Evolutionary conservation across 225 moss, liverwort and hornwort species (phyloP).

Genomic region (Takakia lepidozioides): DNA sequence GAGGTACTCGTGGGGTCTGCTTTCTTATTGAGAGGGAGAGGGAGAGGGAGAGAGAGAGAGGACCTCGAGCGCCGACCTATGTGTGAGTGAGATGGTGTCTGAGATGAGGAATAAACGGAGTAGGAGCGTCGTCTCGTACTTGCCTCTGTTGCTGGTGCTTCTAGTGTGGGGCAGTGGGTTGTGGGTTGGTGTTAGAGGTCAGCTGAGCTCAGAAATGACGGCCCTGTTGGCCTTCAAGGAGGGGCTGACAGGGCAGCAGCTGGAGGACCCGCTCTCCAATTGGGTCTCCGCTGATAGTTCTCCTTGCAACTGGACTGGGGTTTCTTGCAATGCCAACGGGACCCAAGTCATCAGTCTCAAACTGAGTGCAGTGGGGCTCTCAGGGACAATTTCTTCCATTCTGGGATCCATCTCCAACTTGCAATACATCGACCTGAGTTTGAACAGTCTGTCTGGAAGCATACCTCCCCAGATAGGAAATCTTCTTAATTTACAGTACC

Average conservation of each 20-base stretch:
- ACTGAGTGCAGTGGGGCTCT: conserved; percentile 13
- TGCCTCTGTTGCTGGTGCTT: too few relatives aligned
- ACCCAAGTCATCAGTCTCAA: conserved; percentile 21
- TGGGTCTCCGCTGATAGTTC: conserved; percentile 14
- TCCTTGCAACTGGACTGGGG: conserved; percentile 53
- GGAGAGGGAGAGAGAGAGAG: too few relatives aligned
- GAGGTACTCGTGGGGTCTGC: too few relatives aligned
- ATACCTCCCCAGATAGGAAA: conserved; percentile 27
- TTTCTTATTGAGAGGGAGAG: too few relatives aligned
- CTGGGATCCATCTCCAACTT: conserved; percentile 39
- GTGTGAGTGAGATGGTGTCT: too few relatives aligned
- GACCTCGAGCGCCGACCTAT: too few relatives aligned
- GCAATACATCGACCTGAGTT: conserved; percentile 42
- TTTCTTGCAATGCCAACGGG: conserved; percentile 27
- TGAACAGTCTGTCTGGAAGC: conserved; percentile 18
- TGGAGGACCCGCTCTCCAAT: conserved; percentile 12
- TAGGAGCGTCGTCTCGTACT: too few relatives aligned
- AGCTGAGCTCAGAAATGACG: conserved; percentile 14
- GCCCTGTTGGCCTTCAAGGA: conserved; percentile 53
- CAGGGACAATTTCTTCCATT: conserved; percentile 30
- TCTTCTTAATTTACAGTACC: conserved; percentile 16
- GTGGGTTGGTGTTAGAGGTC: too few relatives aligned
- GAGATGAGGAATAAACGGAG: too few relatives aligned
- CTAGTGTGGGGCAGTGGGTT: too few relatives aligned
- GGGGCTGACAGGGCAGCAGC: conserved; percentile 15